Evolutionary conservation across 1,139 yeast species (phyloP), one percentile per base, ranked within the genome.

Genomic region (Nadsonia commutata): DNA sequence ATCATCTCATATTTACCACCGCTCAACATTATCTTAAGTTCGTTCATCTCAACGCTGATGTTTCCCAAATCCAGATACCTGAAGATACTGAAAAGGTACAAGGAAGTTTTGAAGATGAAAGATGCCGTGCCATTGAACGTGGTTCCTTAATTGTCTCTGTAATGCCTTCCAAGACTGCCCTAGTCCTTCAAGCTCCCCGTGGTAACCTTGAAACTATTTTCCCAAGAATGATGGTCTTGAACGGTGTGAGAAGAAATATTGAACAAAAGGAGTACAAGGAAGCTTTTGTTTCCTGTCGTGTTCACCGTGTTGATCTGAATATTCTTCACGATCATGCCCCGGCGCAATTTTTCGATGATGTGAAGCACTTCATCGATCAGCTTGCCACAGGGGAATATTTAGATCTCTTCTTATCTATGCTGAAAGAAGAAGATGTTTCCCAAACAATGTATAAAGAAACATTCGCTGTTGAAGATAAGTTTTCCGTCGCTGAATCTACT

Each of bases 161-260:
- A 1, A 78, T 86, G 57, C 96, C 97, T 1, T 76, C 94, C 0
- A 81, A 76, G 47, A 78, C 86, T 46, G 75, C 93, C 0, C 86
- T 93, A 17, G 78, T 84, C 2, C 67, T 93, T 44, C 95, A 93
- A 61, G 96, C 96, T 2, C 94, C 94, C 47, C 74, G 99, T 59
- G 99, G 99, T 48, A 93, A 93, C 54, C 66, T 90, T 51, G 99
- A 93, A 60, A 86, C 97, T 0, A 81, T 93, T 27, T 80, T 77
- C 56, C 98, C 99, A 9, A 72, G 98, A 60, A 82, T 90, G 40
- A 78, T 90, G 82, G 94, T 90, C 13, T 67, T 93, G 41, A 72
- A 85, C 11, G 94, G 81, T 18, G 93, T 93, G 17, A 72, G 98
- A 52, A 68, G 72, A 41, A 71, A 72, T 53, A 84, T 93, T 49